A percentile compares a stretch with the other conserved stretches of the same genome.
These are phyloP conservation scores for Verruconis gallopava DNA, from an alignment of 2,329 filamentous ascomycete species.

Conservation along the genomic window DNA sequence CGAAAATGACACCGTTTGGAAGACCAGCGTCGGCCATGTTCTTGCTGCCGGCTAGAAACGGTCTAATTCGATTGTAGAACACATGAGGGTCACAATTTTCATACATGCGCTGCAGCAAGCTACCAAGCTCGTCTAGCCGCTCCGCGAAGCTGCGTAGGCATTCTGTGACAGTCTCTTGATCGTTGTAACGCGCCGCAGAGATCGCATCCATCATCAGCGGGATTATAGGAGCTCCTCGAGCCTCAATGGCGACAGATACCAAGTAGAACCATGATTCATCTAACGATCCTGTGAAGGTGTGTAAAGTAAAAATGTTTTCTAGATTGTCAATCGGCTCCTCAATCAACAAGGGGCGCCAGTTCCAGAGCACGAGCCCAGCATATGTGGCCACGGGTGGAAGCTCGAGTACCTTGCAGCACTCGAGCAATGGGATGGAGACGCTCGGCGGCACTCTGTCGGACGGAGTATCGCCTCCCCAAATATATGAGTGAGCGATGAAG, in stretches of 20 bases:
- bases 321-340: constrained; percentile 71
- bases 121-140: constrained; percentile 70
- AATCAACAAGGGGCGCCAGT: constrained; percentile 83
- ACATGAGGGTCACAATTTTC: constrained; percentile 88
- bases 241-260: constrained; percentile 89
- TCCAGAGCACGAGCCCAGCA: constrained; percentile 85
- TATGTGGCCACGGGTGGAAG: constrained; percentile 90
- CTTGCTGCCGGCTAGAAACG: constrained; percentile 89
- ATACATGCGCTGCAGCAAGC: constrained; percentile 76
- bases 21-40: constrained; percentile 94
- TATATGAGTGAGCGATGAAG: constrained; percentile 73
- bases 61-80: constrained; percentile 93
- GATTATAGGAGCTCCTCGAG: constrained; percentile 74
- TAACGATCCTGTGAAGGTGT: constrained; percentile 83
- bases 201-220: constrained; percentile 84
- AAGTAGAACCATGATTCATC: constrained; percentile 99
- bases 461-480: constrained; percentile 73
- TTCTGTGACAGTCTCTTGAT: constrained; percentile 58
- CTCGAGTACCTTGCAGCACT: constrained; percentile 65
- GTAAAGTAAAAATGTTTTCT: constrained; percentile 76
- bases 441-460: constrained; percentile 61
- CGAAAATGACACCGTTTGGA: constrained; percentile 76
- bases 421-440: constrained; percentile 70
- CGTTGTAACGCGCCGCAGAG: constrained; percentile 57
- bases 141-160: constrained; percentile 77